Conservation (phyloP, 1,139 yeast species). For the Candida sp. region DNA sequence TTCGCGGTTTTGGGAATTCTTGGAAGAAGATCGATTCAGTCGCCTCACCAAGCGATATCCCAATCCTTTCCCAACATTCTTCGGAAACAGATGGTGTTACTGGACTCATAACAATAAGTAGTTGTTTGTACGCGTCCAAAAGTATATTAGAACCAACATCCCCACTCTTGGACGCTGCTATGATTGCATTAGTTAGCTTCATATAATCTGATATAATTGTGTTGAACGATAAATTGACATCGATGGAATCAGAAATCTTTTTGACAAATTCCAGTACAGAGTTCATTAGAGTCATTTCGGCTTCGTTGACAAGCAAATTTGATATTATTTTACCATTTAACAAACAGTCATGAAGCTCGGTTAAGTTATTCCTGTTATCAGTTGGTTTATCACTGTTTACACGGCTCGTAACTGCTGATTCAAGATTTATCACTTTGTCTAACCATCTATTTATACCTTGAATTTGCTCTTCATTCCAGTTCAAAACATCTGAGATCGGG, state of each 20-base stretch:
- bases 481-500: constrained; percentile 74
- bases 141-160: constrained; percentile 23
- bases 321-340: constrained; percentile 17
- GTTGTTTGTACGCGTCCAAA: constrained; percentile 44
- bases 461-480: constrained; percentile 90
- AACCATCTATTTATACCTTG: constrained; percentile 89
- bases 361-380: neutral
- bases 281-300: constrained; percentile 58
- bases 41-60: constrained; percentile 17
- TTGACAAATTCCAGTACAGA: constrained; percentile 47
- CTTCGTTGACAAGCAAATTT: constrained; percentile 24
- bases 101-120: constrained; percentile 63
- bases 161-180: constrained; percentile 28
- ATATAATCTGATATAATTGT: constrained; percentile 87
- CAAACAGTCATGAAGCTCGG: constrained; percentile 12
- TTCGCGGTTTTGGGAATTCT: constrained; percentile 48
- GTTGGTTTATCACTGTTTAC: constrained; percentile 1
- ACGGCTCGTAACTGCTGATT: constrained; percentile 14
- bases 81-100: constrained; percentile 81
- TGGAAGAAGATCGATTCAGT: constrained; percentile 56
- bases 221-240: constrained; percentile 61
- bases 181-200: constrained; percentile 69
- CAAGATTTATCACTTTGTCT: constrained; percentile 50
- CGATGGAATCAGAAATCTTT: constrained; percentile 58
- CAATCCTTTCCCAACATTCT: constrained; percentile 70